Percentiles rank a stretch among this genome's conserved stretches.
phyloP scores from a whole-genome alignment of 2,329 filamentous ascomycete genomes.

The Chaetomium sp. region DNA sequence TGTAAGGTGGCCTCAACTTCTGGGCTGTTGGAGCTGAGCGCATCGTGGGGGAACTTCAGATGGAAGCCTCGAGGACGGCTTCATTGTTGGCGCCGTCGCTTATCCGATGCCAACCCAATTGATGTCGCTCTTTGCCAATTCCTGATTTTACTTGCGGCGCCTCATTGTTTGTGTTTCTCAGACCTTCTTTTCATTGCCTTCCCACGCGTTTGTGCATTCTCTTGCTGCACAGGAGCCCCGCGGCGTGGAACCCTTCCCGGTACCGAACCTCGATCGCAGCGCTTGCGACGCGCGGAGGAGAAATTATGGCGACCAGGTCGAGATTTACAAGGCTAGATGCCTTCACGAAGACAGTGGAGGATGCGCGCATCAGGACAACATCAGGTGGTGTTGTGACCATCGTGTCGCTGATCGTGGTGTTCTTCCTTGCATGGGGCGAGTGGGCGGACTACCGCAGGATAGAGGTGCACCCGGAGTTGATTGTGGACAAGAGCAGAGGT shows the following conservation, averaged over 20 bases:
- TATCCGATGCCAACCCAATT: conserved; percentile 13
- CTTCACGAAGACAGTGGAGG: conserved; percentile 98
- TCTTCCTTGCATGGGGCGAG: conserved; percentile 90
- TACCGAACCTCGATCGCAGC: neutral
- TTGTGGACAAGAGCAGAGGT: conserved; percentile 96
- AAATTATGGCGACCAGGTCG: conserved; percentile 76
- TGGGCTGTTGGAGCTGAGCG: conserved; percentile 12
- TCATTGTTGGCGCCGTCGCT: neutral
- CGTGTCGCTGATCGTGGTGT: conserved; percentile 75
- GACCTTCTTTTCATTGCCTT: neutral
- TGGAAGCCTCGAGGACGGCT: conserved; percentile 5
- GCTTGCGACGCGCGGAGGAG: conserved; percentile 12
- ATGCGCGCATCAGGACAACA: conserved; percentile 91
- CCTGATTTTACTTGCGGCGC: conserved; percentile 1
- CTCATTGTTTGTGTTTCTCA: neutral
- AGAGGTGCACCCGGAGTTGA: conserved; percentile 80
- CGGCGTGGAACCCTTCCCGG: conserved; percentile 6
- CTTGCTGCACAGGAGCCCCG: conserved; percentile 2
- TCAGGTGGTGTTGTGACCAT: conserved; percentile 95
- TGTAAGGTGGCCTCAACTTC: conserved; percentile 27
- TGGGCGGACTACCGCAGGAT: conserved; percentile 89
- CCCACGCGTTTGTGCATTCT: too few species aligned
- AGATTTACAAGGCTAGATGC: conserved; percentile 95
- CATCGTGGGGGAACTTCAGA: conserved; percentile 3
- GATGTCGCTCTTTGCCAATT: conserved; percentile 12